Evolutionary conservation across 1,139 yeast genomes (phyloP), one percentile per base, ranked within the genome.

Genomic region (Oligophagozyma castellii): DNA sequence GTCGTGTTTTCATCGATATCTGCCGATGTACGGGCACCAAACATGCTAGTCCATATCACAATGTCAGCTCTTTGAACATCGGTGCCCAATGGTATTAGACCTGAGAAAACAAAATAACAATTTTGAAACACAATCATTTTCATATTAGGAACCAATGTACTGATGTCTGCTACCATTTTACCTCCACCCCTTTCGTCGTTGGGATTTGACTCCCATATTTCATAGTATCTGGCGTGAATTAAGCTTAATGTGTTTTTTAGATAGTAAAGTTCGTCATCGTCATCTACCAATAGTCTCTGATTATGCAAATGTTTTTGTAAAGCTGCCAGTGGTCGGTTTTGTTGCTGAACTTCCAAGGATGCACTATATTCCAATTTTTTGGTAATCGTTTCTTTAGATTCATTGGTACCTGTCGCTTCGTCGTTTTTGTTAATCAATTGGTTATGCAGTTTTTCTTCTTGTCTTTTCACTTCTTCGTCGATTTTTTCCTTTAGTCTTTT

Each of bases 1-100:
- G 98, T 92, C 2, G 93, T 89, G 3, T 70, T 62, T 12, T 73
- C 71, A 29, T 68, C 65, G 15, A 80, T 75, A 36, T 81, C 86
- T 12, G 74, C 65, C 1, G 79, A 79, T 6, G 89, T 86, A 5
- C 63, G 64, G 0, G 94, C 96, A 0, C 98, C 98, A 62, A 89
- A 89, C 35, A 86, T 81, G 33, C 71, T 69, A 12, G 89, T 79
- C 95, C 96, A 86, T 16, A 76, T 72, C 2, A 86, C 95, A 29
- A 89, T 80, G 50, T 83, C 95, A 12, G 81, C 80, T 27, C 65
- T 57, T 31, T 77, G 75, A 12, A 80, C 58, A 34, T 73, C 68
- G 5, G 75, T 65, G 1, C 92, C 92, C 12, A 80, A 51, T 1
- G 95, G 95, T 13, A 89, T 67, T 11, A 86, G 65, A 0, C 96